phyloP scores from a whole-genome alignment of 306 rosid species.

The Prinsepia uniflora region DNA sequence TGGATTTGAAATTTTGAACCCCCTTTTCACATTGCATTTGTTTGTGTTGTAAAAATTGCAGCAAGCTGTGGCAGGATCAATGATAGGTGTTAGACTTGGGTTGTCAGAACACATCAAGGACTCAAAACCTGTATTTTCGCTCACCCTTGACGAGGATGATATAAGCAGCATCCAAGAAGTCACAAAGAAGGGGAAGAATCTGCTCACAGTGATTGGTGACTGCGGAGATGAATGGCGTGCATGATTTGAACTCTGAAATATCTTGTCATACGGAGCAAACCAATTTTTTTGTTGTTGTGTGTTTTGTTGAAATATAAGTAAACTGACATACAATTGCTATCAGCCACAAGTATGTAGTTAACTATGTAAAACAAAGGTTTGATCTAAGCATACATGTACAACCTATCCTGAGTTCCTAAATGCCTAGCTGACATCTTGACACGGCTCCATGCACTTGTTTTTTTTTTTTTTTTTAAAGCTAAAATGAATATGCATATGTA shows the following conservation, averaged over 20 bases:
- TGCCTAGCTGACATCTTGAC: too few species aligned
- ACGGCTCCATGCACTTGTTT: too few species aligned
- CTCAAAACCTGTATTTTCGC: conserved; percentile 65
- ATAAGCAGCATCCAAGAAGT: conserved; percentile 67
- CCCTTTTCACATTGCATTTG: background rate
- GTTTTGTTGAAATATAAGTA: background rate
- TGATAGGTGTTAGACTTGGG: conserved; percentile 94
- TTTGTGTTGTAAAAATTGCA: conserved; percentile 38
- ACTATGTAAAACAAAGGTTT: background rate
- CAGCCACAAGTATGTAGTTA: background rate
- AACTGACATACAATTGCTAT: background rate
- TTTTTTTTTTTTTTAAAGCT: too few species aligned
- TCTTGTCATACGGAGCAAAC: background rate
- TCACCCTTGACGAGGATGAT: conserved; percentile 82
- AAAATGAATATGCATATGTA: background rate
- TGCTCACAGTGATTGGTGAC: conserved; percentile 82
- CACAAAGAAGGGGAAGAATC: conserved; percentile 67
- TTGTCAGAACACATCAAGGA: conserved; percentile 84
- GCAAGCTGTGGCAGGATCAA: conserved; percentile 94
- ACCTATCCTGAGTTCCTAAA: too few species aligned
- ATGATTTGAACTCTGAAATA: conserved; percentile 15
- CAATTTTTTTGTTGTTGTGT: background rate
- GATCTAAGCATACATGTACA: too few species aligned
- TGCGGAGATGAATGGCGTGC: conserved; percentile 53
- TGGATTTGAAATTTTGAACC: too few species aligned